phyloP scores from a whole-genome alignment of 345 rosid species.

The Aquilaria malaccensis region DNA sequence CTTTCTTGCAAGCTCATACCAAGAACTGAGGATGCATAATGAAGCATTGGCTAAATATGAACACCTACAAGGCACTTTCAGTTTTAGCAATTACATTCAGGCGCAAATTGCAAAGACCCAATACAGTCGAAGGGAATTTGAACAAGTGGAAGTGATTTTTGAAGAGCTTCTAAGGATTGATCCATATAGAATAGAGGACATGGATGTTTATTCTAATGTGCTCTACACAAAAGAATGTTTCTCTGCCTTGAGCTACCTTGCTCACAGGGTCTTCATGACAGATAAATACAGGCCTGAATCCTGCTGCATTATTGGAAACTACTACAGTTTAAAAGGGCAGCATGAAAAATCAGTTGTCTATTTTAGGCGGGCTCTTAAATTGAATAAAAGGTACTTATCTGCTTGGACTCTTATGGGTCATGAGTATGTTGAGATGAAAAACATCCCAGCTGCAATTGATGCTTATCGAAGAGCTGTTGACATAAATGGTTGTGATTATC shows the following conservation, averaged over 20 bases:
- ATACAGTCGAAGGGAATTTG: constrained; percentile 91
- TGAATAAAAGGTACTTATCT: constrained; percentile 80
- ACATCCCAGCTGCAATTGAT: constrained; percentile 93
- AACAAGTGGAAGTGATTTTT: constrained; percentile 89
- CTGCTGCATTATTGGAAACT: constrained; percentile 92
- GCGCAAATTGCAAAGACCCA: constrained; percentile 92
- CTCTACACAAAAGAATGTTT: constrained; percentile 90
- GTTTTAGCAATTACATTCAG: constrained; percentile 79
- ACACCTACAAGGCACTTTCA: constrained; percentile 60
- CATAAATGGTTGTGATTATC: constrained; percentile 75
- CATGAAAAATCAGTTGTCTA: constrained; percentile 92
- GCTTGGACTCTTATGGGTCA: constrained; percentile 99
- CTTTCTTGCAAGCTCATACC: constrained; percentile 80
- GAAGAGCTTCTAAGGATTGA: constrained; percentile 83
- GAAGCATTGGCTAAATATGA: constrained; percentile 77
- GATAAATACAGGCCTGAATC: constrained; percentile 97
- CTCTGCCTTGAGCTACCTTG: constrained; percentile 85
- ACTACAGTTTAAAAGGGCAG: constrained; percentile 93
- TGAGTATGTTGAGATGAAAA: constrained; percentile 95
- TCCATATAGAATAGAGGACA: constrained; percentile 87
- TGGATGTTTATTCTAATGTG: constrained; percentile 96
- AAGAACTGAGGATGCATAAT: constrained; percentile 83
- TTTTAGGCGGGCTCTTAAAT: constrained; percentile 91
- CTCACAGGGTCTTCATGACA: constrained; percentile 77
- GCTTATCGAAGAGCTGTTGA: constrained; percentile 96